Percentiles rank a stretch among this genome's conserved stretches.
Evolutionary conservation across 352 stramenopile species (phyloP).

Genomic region (Thalassiosira mediterranea): DNA sequence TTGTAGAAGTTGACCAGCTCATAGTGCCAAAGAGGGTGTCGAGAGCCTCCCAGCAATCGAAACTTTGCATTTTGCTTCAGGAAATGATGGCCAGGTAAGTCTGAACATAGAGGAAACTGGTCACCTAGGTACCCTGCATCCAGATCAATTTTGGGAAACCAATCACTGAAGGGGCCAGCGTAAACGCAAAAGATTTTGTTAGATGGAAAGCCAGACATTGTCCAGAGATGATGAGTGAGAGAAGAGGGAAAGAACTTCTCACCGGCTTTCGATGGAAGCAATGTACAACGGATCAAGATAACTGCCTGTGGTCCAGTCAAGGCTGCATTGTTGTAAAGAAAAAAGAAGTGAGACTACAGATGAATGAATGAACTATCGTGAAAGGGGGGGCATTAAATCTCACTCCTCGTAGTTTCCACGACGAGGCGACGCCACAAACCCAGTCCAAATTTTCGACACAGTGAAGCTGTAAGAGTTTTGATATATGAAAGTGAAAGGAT

Average conservation of each 20-base stretch:
- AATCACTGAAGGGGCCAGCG: constrained; percentile 48
- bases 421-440: constrained; percentile 33
- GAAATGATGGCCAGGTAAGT: constrained; percentile 52
- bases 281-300: constrained; percentile 55
- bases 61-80: constrained; percentile 49
- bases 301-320: constrained; percentile 28
- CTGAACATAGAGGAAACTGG: constrained; percentile 48
- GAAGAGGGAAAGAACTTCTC: background rate
- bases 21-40: constrained; percentile 22
- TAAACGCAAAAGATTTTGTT: too few relatives aligned
- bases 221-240: too few relatives aligned
- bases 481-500: too few relatives aligned
- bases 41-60: constrained; percentile 42
- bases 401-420: constrained; percentile 54
- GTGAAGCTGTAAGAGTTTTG: constrained; percentile 3
- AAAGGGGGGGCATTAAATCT: too few relatives aligned
- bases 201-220: too few relatives aligned
- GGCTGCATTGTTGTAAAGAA: too few relatives aligned
- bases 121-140: constrained; percentile 57
- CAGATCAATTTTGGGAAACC: constrained; percentile 64
- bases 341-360: too few relatives aligned
- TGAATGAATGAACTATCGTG: too few relatives aligned
- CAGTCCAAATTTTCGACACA: constrained; percentile 66
- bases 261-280: background rate
- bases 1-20: constrained; percentile 11